phyloP scores from a whole-genome alignment of 1,284 basidiomycete genomes.

The Caloboletus firmus region DNA sequence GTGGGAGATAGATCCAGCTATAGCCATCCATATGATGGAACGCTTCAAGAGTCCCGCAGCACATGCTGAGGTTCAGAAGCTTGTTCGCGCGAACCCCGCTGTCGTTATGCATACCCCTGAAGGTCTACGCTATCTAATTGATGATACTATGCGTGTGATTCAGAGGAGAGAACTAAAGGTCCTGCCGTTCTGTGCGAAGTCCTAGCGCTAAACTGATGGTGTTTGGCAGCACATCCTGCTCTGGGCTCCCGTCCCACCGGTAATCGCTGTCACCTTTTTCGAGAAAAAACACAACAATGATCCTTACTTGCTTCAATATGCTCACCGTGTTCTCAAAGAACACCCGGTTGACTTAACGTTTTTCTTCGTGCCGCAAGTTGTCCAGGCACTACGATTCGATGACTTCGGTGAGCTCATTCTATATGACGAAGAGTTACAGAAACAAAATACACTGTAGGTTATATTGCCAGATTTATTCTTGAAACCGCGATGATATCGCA shows the following conservation, averaged over 20 bases:
- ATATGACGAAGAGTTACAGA: not conserved
- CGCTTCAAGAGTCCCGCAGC: conserved; percentile 75
- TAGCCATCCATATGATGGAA: conserved; percentile 83
- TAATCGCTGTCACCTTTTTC: conserved; percentile 86
- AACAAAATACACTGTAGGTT: conserved; percentile 53
- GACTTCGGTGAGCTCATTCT: conserved; percentile 62
- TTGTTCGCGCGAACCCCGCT: conserved; percentile 74
- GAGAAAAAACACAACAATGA: conserved; percentile 83
- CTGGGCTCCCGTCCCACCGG: conserved; percentile 89
- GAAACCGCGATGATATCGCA: conserved; percentile 98
- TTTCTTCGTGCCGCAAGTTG: conserved; percentile 99
- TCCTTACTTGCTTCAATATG: conserved; percentile 91
- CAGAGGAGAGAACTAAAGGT: conserved; percentile 76
- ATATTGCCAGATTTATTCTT: conserved; percentile 94
- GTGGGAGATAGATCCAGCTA: conserved; percentile 83
- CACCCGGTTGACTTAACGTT: conserved; percentile 95
- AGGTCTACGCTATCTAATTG: conserved; percentile 78
- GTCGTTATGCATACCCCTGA: conserved; percentile 77
- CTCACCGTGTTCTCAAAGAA: conserved; percentile 92
- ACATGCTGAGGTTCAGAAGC: conserved; percentile 68
- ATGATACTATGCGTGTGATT: conserved; percentile 60
- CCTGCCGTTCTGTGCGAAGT: not conserved
- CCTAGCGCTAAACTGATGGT: conserved; percentile 16
- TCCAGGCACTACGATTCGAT: conserved; percentile 91
- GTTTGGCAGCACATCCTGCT: conserved; percentile 71